Evolutionary conservation across 2,329 filamentous ascomycete species (phyloP).

Genomic region (Hypoxylon rubiginosum): DNA sequence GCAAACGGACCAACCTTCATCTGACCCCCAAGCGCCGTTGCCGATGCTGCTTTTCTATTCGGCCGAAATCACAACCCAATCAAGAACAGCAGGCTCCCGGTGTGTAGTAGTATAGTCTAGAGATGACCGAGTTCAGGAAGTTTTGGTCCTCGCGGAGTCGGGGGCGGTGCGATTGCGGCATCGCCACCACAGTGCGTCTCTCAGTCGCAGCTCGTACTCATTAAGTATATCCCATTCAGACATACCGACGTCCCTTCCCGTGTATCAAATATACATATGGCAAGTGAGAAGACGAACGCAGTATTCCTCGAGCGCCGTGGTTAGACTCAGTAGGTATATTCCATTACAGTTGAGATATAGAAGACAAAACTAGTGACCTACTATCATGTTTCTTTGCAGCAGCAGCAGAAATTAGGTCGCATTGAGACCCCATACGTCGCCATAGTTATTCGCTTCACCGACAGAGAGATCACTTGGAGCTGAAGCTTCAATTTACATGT

Average conservation of each 20-base stretch:
- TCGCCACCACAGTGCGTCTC: background rate
- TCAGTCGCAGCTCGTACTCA: slow-evolving; percentile 2
- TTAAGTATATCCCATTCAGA: background rate
- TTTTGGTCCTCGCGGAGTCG: background rate
- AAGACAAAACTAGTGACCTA: background rate
- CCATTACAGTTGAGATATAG: background rate
- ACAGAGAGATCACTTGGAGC: background rate
- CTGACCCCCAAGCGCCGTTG: slow-evolving; percentile 3
- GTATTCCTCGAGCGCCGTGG: background rate
- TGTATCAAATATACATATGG: background rate
- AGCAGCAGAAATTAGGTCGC: background rate
- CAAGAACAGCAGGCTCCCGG: background rate
- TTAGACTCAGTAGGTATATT: background rate
- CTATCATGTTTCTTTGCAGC: background rate
- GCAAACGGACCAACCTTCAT: background rate
- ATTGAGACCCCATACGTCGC: background rate
- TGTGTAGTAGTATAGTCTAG: slow-evolving; percentile 1
- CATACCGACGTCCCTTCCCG: background rate
- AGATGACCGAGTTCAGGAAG: background rate
- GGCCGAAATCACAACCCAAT: background rate
- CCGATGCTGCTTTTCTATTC: slow-evolving; percentile 13
- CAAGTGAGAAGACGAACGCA: background rate
- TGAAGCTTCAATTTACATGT: background rate
- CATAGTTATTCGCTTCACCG: background rate
- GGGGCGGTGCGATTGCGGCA: background rate